These are phyloP conservation scores for Tulasnella sp. DNA, from an alignment of 768 basidiomycete genomes.

Conservation along the genomic window DNA sequence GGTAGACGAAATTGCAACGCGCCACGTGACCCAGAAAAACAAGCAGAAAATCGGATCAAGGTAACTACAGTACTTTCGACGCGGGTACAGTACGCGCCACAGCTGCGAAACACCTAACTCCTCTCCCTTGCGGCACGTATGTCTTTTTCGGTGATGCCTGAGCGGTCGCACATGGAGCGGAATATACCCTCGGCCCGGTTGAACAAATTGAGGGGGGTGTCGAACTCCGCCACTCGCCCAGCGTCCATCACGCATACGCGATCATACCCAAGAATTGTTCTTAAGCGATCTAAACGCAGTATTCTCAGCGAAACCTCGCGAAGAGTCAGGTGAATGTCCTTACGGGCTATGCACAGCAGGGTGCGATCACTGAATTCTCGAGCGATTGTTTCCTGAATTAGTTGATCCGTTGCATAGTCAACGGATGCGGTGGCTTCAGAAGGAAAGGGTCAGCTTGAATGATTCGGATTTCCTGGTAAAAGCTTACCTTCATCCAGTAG, in stretches of 20 bases:
- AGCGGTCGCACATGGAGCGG: constrained; percentile 79
- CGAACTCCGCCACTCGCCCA: constrained; percentile 54
- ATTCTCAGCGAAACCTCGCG: not conserved
- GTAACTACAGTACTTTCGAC: not conserved
- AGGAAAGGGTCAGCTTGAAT: constrained; percentile 37
- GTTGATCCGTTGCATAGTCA: constrained; percentile 83
- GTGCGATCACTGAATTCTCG: constrained; percentile 74
- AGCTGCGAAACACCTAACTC: not conserved
- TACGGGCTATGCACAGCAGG: constrained; percentile 73
- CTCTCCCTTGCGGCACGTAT: constrained; percentile 37
- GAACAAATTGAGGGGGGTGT: constrained; percentile 68
- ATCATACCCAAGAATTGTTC: constrained; percentile 85
- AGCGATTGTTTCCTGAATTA: constrained; percentile 73
- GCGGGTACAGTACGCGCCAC: too few relatives aligned
- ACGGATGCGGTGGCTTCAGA: constrained; percentile 87
- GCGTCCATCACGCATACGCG: constrained; percentile 37
- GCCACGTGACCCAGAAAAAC: not conserved
- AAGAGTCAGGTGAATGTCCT: constrained; percentile 37
- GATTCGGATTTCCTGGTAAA: not conserved
- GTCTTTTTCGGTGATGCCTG: constrained; percentile 70
- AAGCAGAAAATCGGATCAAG: not conserved
- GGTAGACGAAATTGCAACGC: not conserved
- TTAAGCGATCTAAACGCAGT: constrained; percentile 58
- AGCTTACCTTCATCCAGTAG: not conserved
- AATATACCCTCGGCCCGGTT: constrained; percentile 60